Evolutionary conservation across 2,329 filamentous ascomycete species (phyloP).

Genomic region (Colletotrichum zoysiae): DNA sequence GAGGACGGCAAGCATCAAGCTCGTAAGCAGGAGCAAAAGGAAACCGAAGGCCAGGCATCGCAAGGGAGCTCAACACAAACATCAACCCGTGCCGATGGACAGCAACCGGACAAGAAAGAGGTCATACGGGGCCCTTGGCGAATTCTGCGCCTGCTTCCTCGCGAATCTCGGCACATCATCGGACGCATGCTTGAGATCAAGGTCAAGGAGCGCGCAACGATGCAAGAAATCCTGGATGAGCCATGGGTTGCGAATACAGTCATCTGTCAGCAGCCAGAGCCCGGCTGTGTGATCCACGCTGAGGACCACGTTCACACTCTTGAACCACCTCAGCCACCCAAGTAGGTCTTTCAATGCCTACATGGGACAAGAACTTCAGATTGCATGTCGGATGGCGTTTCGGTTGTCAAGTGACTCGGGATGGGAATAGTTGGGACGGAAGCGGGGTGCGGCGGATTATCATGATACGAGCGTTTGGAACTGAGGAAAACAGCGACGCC

Average conservation of each 20-base stretch:
- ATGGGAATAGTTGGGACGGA: slow-evolving; percentile 8
- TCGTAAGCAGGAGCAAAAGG: slow-evolving; percentile 42
- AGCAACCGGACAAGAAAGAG: slow-evolving; percentile 71
- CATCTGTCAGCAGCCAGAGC: slow-evolving; percentile 83
- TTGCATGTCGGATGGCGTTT: slow-evolving; percentile 39
- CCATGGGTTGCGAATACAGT: slow-evolving; percentile 89
- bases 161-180: slow-evolving; percentile 91
- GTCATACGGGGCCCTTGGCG: slow-evolving; percentile 94
- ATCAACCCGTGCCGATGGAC: slow-evolving; percentile 21
- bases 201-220: slow-evolving; percentile 83
- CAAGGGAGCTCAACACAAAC: slow-evolving; percentile 42
- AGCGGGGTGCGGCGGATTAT: slow-evolving; percentile 13
- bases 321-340: slow-evolving; percentile 72
- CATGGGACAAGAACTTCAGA: slow-evolving; percentile 8
- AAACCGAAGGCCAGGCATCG: slow-evolving; percentile 25
- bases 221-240: slow-evolving; percentile 88
- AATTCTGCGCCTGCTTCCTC: slow-evolving; percentile 85
- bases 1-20: slow-evolving; percentile 48
- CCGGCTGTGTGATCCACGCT: slow-evolving; percentile 77
- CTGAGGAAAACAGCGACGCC: slow-evolving; percentile 30
- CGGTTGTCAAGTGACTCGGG: slow-evolving; percentile 8
- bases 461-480: slow-evolving; percentile 28
- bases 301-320: slow-evolving; percentile 87
- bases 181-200: slow-evolving; percentile 93
- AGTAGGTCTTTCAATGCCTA: slow-evolving; percentile 7